Evolutionary conservation across 257 asterid genomes (phyloP), one percentile per base, ranked within the genome.

Genomic region (Nyctanthes arbortristis): DNA sequence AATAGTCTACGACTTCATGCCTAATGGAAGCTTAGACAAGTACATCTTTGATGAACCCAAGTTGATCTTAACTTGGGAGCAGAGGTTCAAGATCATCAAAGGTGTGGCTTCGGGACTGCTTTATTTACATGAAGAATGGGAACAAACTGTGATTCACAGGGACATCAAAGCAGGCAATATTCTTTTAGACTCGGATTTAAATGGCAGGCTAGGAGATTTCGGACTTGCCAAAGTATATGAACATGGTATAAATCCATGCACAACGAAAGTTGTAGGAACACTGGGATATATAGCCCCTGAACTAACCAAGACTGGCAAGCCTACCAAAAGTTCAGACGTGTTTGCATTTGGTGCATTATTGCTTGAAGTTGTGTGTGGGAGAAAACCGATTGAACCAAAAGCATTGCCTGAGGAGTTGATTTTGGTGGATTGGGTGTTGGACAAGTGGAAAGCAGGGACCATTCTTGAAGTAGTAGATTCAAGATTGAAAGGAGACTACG

Each of bases 351-450:
- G 96, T 33, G 95, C 91, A 3, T 69, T 90, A 68, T 47, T 90
- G 67, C 61, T 90, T 20, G 97, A 90, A 76, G 86, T 86, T 40
- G 86, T 74, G 57, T 84, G 93, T 55, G 97, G 96, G 65, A 88
- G 95, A 63, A 66, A 90, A 69, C 97, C 96, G 0, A 69, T 89
- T 4, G 96, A 91, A 70, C 54, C 49, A 30, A 87, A 80, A 59
- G 94, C 95, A 20, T 32, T 79, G 82, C 91, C 93, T 0, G 96
- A 88, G 72, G 90, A 87, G 74, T 39, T 85, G 75, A 60, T 85
- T n/a, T 35, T 91, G 73, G 83, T 87, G 72, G 97, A 91, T 49
- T 91, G 95, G 97, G 85, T 85, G 40, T 84, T 88, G 90, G 89
- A 85, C 68, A 80, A 75, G 74, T 85, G 89, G 96, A 81, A 70